Evolutionary conservation across 2,329 filamentous ascomycete species (phyloP).

Genomic region (Trichophyton mentagrophytes): DNA sequence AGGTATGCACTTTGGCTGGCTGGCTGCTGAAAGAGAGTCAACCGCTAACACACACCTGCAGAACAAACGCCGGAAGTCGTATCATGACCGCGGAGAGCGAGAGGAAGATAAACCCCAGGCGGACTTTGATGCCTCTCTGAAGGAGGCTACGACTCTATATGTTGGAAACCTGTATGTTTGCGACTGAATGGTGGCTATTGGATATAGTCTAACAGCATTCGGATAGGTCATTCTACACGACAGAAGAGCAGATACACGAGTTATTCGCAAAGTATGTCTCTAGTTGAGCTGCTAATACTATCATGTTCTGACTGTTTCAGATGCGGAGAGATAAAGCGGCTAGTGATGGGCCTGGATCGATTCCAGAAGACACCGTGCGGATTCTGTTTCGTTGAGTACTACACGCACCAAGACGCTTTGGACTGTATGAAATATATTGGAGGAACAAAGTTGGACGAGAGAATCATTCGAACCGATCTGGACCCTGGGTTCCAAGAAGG

Average conservation of each 20-base stretch:
- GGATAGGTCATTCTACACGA: slow-evolving; percentile 83
- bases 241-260: slow-evolving; percentile 97
- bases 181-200: background rate
- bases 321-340: slow-evolving; percentile 91
- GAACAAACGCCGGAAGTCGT: slow-evolving; percentile 59
- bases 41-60: slow-evolving; percentile 22
- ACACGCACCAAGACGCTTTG: slow-evolving; percentile 89
- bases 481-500: slow-evolving; percentile 95
- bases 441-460: slow-evolving; percentile 93
- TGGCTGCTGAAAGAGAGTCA: background rate
- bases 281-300: background rate
- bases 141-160: slow-evolving; percentile 84
- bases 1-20: slow-evolving; percentile 40
- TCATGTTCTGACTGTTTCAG: slow-evolving; percentile 22
- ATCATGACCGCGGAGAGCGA: slow-evolving; percentile 45
- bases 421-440: slow-evolving; percentile 99
- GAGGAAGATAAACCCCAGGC: slow-evolving; percentile 42
- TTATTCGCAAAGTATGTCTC: slow-evolving; percentile 65
- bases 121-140: slow-evolving; percentile 66
- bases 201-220: background rate
- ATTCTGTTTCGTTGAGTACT: slow-evolving; percentile 99
- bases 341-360: slow-evolving; percentile 94
- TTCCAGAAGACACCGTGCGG: slow-evolving; percentile 97
- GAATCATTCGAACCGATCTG: slow-evolving; percentile 86
- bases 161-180: slow-evolving; percentile 75